These are phyloP conservation scores for Termitomyces sp. DNA, from an alignment of 768 basidiomycete genomes.

Conservation along the genomic window DNA sequence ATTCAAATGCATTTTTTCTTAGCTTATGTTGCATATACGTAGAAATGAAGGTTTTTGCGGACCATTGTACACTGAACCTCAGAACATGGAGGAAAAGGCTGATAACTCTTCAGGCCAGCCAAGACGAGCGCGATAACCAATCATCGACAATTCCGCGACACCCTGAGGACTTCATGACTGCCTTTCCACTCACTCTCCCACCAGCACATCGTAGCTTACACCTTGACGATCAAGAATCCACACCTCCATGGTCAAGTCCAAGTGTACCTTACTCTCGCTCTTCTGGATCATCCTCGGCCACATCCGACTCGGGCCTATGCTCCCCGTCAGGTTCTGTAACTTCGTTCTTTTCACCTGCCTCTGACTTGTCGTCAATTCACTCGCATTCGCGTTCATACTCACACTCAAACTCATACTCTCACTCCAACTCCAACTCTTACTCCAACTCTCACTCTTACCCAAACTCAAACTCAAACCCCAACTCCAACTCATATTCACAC, in stretches of 20 bases:
- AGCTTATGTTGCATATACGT: neutral
- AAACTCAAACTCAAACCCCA: neutral
- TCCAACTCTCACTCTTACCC: constrained; percentile 7
- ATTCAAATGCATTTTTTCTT: neutral
- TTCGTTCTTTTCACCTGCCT: constrained; percentile 25
- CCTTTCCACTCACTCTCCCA: constrained; percentile 32
- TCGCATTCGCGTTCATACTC: neutral
- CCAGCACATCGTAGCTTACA: constrained; percentile 14
- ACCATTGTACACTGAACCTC: constrained; percentile 67
- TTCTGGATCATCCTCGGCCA: constrained; percentile 19
- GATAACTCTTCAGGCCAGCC: constrained; percentile 27
- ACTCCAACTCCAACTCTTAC: neutral
- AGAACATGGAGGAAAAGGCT: constrained; percentile 58
- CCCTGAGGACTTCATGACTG: constrained; percentile 36
- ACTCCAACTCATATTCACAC: neutral
- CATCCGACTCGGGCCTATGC: constrained; percentile 22
- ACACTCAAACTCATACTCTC: neutral
- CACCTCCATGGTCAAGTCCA: constrained; percentile 19
- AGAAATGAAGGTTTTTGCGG: constrained; percentile 68
- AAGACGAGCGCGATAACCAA: constrained; percentile 36
- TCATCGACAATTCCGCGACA: constrained; percentile 54
- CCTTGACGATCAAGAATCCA: constrained; percentile 13
- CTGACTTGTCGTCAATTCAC: constrained; percentile 17
- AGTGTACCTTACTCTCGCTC: constrained; percentile 17
- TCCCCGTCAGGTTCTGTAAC: constrained; percentile 24